Conservation (phyloP, 306 rosid genomes). For the Echinosophora koreensis region DNA sequence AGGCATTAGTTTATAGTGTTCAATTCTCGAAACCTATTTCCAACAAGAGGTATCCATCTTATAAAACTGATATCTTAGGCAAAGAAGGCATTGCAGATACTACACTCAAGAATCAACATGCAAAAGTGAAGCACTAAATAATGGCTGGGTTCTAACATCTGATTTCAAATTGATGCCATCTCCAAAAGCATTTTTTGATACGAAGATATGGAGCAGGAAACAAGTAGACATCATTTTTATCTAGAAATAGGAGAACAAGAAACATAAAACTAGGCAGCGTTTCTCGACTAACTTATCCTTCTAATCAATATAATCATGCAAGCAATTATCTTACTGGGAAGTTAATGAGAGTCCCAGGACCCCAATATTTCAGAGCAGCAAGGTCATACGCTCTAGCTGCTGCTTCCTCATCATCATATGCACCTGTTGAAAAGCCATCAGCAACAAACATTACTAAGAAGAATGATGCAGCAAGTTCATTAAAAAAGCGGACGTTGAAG, state of each 20-base stretch:
- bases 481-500: too few relatives aligned
- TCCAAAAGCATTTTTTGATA: constrained; percentile 30
- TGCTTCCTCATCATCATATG: constrained; percentile 98
- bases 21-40: constrained; percentile 12
- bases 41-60: constrained; percentile 32
- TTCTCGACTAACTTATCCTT: not conserved
- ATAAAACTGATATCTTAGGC: constrained; percentile 14
- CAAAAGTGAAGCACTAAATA: not conserved
- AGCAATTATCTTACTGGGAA: constrained; percentile 78
- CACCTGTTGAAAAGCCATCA: constrained; percentile 63
- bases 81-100: constrained; percentile 31
- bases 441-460: constrained; percentile 23
- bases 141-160: not conserved
- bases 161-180: constrained; percentile 9
- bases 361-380: constrained; percentile 99
- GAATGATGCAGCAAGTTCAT: constrained; percentile 23
- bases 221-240: constrained; percentile 19
- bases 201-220: constrained; percentile 1
- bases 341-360: constrained; percentile 97
- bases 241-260: not conserved
- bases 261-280: constrained; percentile 1
- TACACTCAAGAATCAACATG: constrained; percentile 4
- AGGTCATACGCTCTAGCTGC: constrained; percentile 99
- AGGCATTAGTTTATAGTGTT: too few relatives aligned
- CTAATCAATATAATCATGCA: not conserved